These are phyloP conservation scores for Cyclocybe aegerita DNA, from an alignment of 768 basidiomycete genomes.

Conservation along the genomic window DNA sequence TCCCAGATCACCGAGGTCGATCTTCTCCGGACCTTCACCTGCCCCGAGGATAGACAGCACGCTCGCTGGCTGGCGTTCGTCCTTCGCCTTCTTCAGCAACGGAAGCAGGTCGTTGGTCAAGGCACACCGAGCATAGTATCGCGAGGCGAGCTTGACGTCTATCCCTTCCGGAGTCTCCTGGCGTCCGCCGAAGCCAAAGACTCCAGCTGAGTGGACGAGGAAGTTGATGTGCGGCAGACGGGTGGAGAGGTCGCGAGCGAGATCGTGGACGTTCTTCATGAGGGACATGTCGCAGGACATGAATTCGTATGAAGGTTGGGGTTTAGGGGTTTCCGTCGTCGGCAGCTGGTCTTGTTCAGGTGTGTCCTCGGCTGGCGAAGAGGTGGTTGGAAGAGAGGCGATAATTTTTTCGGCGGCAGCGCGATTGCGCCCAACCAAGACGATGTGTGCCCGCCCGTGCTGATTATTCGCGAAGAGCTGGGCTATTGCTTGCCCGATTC, in stretches of 20 bases:
- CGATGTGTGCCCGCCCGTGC: conserved; percentile 40
- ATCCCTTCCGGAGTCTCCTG: conserved; percentile 38
- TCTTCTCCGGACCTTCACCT: conserved; percentile 9
- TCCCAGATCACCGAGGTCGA: conserved; percentile 34
- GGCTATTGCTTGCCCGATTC: conserved; percentile 35
- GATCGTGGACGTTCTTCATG: conserved; percentile 35
- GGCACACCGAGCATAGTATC: conserved; percentile 37
- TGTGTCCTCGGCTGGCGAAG: conserved; percentile 16
- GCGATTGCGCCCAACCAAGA: conserved; percentile 39
- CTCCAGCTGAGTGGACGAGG: conserved; percentile 34
- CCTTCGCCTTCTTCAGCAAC: conserved; percentile 28
- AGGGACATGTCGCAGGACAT: conserved; percentile 38
- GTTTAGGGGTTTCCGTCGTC: not conserved
- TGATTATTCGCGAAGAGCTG: conserved; percentile 34
- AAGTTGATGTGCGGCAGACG: conserved; percentile 39
- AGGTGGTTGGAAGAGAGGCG: conserved; percentile 29
- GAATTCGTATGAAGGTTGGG: conserved; percentile 29
- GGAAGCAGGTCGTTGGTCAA: conserved; percentile 36
- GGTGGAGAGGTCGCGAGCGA: conserved; percentile 25
- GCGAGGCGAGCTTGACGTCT: conserved; percentile 33
- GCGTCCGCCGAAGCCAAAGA: conserved; percentile 25
- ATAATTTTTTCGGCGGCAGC: conserved; percentile 36
- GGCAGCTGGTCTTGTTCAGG: too few relatives aligned
- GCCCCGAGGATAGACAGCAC: conserved; percentile 32
- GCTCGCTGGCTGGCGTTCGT: conserved; percentile 33